Percentiles rank a stretch among this genome's conserved stretches.
Conservation (phyloP, 2,329 filamentous ascomycete genomes). For the Beauveria caledonica region DNA sequence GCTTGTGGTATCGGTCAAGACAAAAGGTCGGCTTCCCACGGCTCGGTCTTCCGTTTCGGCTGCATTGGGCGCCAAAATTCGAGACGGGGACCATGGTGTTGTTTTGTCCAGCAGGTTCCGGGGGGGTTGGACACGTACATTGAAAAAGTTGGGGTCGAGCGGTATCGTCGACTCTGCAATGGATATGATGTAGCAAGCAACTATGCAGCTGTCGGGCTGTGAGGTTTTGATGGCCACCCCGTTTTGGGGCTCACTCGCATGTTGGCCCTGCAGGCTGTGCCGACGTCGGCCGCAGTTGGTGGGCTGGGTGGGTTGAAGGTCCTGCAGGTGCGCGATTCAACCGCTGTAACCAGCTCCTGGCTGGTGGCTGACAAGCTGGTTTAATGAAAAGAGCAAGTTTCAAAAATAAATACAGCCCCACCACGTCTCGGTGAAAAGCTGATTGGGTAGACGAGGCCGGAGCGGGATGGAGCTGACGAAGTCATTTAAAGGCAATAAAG, state of each 20-base stretch:
- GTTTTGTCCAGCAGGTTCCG: background rate
- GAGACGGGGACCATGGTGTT: background rate
- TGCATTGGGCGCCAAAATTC: background rate
- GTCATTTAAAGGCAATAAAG: background rate
- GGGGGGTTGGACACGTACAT: background rate
- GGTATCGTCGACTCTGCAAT: background rate
- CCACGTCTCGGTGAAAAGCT: background rate
- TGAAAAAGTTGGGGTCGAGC: background rate
- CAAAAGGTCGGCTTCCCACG: background rate
- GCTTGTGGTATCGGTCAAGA: background rate
- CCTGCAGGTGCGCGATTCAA: background rate
- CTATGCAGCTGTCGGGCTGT: background rate
- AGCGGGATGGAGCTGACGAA: background rate
- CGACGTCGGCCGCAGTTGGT: constrained; percentile 10
- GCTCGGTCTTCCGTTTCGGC: background rate
- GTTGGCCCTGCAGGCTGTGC: background rate
- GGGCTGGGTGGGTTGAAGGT: background rate
- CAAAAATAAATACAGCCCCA: constrained; percentile 1
- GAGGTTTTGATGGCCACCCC: background rate
- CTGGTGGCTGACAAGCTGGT: no score
- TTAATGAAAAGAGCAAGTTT: no score
- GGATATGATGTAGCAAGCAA: background rate
- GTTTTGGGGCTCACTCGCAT: background rate
- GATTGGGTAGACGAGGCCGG: background rate
- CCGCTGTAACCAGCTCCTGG: background rate